Conservation (phyloP, 1,284 basidiomycete genomes). For the Coriolopsis trogii region DNA sequence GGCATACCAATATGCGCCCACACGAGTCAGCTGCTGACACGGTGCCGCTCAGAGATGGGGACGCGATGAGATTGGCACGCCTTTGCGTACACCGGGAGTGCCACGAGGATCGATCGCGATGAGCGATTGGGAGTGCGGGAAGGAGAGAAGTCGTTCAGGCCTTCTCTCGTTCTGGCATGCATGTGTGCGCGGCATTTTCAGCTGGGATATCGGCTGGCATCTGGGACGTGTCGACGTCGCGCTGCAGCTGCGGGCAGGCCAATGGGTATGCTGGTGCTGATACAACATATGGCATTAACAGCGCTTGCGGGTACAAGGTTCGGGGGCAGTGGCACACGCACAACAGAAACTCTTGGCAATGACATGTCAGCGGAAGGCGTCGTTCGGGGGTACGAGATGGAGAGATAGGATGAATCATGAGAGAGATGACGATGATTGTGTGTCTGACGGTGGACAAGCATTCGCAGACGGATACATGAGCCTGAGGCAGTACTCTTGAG, state of each 20-base stretch:
- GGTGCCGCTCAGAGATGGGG: not conserved
- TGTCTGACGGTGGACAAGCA: too few species aligned
- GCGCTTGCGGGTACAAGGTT: conserved; percentile 1
- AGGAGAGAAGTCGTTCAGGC: too few species aligned
- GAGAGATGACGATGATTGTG: not conserved
- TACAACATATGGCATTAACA: not conserved
- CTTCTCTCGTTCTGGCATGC: too few species aligned
- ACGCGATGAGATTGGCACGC: conserved; percentile 11
- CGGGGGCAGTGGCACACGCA: not conserved
- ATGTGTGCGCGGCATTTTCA: too few species aligned
- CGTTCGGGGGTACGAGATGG: not conserved
- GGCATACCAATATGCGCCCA: not conserved
- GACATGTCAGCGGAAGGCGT: too few species aligned
- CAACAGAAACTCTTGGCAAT: too few species aligned
- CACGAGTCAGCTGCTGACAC: conserved; percentile 3
- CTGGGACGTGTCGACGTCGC: too few species aligned
- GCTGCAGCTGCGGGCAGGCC: not conserved
- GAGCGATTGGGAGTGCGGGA: too few species aligned
- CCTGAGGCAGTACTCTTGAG: too few species aligned
- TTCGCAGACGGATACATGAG: too few species aligned
- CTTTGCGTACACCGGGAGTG: conserved; percentile 1
- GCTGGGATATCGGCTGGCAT: too few species aligned
- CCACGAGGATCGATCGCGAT: conserved; percentile 25
- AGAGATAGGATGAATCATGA: not conserved
- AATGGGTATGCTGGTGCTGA: not conserved